Evolutionary conservation across 306 rosid genomes (phyloP).

Genomic region (Argentina anserina): DNA sequence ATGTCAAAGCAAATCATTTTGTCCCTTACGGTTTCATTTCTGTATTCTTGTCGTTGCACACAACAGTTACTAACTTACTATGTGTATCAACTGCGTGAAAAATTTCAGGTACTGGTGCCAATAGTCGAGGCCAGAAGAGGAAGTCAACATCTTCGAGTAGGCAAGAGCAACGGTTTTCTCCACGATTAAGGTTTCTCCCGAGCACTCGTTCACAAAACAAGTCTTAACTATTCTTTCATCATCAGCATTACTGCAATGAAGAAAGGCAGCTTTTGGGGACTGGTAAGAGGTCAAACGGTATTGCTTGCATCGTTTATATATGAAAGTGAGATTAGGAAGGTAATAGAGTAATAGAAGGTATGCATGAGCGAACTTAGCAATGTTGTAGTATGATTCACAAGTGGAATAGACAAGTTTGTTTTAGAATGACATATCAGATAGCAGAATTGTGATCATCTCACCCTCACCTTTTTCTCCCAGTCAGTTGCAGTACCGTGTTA

Average conservation of each 20-base stretch:
- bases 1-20: neutral
- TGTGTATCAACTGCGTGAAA: conserved; percentile 10
- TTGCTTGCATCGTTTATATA: neutral
- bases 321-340: conserved; percentile 1
- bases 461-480: neutral
- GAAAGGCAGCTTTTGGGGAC: neutral
- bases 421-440: neutral
- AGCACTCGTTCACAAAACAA: conserved; percentile 16
- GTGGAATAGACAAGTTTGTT: neutral
- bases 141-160: conserved; percentile 8
- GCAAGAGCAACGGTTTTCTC: conserved; percentile 27
- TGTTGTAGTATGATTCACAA: neutral
- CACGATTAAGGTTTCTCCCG: conserved; percentile 10
- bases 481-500: neutral
- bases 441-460: neutral
- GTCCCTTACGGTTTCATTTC: neutral
- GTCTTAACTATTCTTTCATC: neutral
- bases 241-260: neutral
- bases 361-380: neutral
- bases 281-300: neutral
- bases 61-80: neutral
- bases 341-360: neutral
- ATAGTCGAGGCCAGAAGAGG: conserved; percentile 21
- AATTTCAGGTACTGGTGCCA: conserved; percentile 7
- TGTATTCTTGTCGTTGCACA: neutral